Conservation (phyloP, 371 early-diverging fungal genomes). For the Mortierella sp. region DNA sequence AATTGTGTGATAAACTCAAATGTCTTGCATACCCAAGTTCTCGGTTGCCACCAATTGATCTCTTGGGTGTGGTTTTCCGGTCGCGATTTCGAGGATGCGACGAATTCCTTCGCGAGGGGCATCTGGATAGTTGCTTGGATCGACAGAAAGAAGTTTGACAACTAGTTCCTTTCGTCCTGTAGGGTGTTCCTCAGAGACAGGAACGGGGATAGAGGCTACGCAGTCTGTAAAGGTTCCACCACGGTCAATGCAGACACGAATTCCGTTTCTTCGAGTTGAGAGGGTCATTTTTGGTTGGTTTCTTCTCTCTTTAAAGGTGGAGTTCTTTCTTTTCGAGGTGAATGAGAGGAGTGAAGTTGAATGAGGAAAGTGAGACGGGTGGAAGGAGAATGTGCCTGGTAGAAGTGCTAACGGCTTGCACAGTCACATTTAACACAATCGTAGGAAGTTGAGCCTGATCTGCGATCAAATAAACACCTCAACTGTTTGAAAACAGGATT, state of each 20-base stretch:
- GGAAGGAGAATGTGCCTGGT: background rate
- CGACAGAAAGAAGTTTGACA: conserved; percentile 91
- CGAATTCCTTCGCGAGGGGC: conserved; percentile 96
- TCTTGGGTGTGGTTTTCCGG: conserved; percentile 79
- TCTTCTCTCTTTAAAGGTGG: background rate
- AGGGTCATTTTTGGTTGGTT: conserved; percentile 1
- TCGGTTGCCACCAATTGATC: conserved; percentile 82
- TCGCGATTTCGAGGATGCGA: conserved; percentile 87
- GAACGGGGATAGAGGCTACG: conserved; percentile 73
- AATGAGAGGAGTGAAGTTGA: conserved; percentile 2
- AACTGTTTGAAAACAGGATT: too few relatives aligned
- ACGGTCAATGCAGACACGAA: conserved; percentile 83
- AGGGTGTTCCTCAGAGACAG: conserved; percentile 64
- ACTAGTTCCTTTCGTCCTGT: conserved; percentile 63
- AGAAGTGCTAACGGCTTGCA: background rate
- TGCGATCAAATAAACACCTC: too few relatives aligned
- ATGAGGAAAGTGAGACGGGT: conserved; percentile 1
- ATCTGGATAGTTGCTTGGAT: conserved; percentile 92
- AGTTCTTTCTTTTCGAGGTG: background rate
- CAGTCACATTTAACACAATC: conserved; percentile 2
- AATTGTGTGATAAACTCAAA: background rate
- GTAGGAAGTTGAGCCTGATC: background rate
- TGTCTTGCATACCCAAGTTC: conserved; percentile 65
- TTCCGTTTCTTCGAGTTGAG: conserved; percentile 20
- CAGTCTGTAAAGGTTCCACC: conserved; percentile 95